Conservation (phyloP, 1,284 basidiomycete genomes). For the Uromyces viciae-fabae region DNA sequence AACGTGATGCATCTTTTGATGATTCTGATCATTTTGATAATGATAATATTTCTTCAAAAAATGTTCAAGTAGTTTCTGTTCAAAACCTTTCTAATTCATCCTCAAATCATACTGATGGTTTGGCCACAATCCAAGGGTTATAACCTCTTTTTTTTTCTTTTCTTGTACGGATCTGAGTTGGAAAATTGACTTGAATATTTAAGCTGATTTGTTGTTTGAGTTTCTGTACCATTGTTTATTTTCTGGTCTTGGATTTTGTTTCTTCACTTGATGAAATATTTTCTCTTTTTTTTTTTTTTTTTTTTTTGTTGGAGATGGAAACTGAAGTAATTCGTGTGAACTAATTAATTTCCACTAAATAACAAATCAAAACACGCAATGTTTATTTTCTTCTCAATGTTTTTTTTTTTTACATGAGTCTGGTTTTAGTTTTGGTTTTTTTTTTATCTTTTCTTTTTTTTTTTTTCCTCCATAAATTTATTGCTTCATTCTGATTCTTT, state of each 20-base stretch:
- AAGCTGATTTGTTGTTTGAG: neutral
- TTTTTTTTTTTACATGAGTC: neutral
- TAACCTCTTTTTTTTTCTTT: neutral
- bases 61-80: neutral
- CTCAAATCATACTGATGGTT: neutral
- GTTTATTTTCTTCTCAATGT: neutral
- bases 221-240: neutral
- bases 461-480: neutral
- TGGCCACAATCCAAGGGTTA: constrained; percentile 7
- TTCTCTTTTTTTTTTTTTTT: neutral
- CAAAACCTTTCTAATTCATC: neutral
- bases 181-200: neutral
- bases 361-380: neutral
- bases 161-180: neutral
- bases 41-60: neutral
- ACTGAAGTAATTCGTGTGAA: neutral
- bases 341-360: neutral
- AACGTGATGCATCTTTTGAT: neutral
- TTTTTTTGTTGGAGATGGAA: neutral
- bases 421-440: neutral
- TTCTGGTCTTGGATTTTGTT: neutral
- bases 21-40: neutral
- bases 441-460: neutral
- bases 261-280: neutral
- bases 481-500: neutral